Percentiles rank a stretch among this genome's conserved stretches.
Conservation (phyloP, 192 early-diverging fungal genomes). For the Backusella westeae region DNA sequence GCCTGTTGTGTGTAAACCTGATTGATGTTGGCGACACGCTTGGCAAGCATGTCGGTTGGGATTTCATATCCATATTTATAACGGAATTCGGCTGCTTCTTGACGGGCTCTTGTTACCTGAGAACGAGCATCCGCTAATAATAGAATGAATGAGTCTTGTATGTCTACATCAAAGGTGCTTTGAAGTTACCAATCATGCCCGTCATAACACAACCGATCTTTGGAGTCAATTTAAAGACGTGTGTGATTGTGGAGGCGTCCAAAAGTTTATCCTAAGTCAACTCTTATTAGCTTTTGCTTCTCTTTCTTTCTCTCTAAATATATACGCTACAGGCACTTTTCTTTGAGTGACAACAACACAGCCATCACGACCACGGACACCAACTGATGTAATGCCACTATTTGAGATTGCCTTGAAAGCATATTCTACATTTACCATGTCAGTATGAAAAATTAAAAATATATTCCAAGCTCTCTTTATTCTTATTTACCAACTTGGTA, state of each 20-base stretch:
- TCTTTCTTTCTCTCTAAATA: background rate
- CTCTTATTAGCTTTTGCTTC: background rate
- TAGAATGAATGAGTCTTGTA: conserved; percentile 5
- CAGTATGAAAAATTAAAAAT: background rate
- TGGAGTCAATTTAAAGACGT: conserved; percentile 89
- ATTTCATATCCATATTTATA: conserved; percentile 99
- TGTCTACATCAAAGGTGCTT: background rate
- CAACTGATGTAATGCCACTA: conserved; percentile 92
- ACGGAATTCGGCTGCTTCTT: conserved; percentile 96
- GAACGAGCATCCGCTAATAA: conserved; percentile 82
- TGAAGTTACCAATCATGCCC: conserved; percentile 74
- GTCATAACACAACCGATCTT: conserved; percentile 98
- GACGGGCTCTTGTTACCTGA: conserved; percentile 89
- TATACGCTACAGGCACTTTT: conserved; percentile 78
- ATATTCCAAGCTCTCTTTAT: background rate
- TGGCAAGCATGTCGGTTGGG: conserved; percentile 93
- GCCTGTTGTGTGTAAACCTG: conserved; percentile 99
- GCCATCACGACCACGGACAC: conserved; percentile 93
- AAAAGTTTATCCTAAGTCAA: conserved; percentile 86
- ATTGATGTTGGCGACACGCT: conserved; percentile 96
- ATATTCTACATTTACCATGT: conserved; percentile 70
- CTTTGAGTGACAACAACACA: conserved; percentile 96
- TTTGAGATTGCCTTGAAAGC: conserved; percentile 99
- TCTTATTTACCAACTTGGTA: conserved; percentile 92
- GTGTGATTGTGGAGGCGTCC: conserved; percentile 90